phyloP scores from a whole-genome alignment of 169 alveolate species.

The Babesia microti region DNA sequence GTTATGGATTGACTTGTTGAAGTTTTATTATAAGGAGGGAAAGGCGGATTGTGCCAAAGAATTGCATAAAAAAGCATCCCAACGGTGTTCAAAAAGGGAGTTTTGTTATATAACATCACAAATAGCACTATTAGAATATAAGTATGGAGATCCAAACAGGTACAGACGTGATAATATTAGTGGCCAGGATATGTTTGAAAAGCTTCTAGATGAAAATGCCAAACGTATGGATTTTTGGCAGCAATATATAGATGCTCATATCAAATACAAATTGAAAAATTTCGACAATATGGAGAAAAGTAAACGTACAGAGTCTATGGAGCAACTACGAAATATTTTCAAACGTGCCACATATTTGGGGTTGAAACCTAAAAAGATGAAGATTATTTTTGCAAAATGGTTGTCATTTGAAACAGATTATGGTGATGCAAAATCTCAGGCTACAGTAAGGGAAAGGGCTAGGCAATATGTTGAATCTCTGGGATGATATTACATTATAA shows the following conservation, averaged over 20 bases:
- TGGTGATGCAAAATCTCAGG: conserved; percentile 55
- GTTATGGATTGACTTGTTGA: conserved; percentile 37
- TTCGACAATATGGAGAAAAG: conserved; percentile 7
- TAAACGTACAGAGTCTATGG: conserved; percentile 17
- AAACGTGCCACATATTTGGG: conserved; percentile 39
- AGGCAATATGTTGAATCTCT: conserved; percentile 58
- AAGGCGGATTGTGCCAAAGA: conserved; percentile 39
- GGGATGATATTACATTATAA: no score
- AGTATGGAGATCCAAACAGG: conserved; percentile 54
- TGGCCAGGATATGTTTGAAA: conserved; percentile 68
- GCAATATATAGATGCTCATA: conserved; percentile 63
- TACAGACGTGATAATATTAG: conserved; percentile 27
- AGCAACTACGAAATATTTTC: conserved; percentile 40
- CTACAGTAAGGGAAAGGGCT: conserved; percentile 65
- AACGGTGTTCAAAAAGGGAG: conserved; percentile 36
- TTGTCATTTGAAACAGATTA: conserved; percentile 62
- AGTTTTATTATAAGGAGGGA: conserved; percentile 22
- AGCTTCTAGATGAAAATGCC: conserved; percentile 63
- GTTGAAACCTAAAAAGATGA: conserved; percentile 48
- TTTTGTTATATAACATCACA: conserved; percentile 46
- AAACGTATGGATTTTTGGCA: conserved; percentile 72
- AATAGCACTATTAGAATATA: conserved; percentile 68
- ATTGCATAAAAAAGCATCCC: conserved; percentile 38
- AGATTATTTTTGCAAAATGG: conserved; percentile 53
- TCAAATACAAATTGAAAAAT: conserved; percentile 40